Percentiles rank a stretch among this genome's conserved stretches.
These are phyloP conservation scores for Lodderomyces beijingensis DNA, from an alignment of 1,139 yeast genomes.

Conservation along the genomic window DNA sequence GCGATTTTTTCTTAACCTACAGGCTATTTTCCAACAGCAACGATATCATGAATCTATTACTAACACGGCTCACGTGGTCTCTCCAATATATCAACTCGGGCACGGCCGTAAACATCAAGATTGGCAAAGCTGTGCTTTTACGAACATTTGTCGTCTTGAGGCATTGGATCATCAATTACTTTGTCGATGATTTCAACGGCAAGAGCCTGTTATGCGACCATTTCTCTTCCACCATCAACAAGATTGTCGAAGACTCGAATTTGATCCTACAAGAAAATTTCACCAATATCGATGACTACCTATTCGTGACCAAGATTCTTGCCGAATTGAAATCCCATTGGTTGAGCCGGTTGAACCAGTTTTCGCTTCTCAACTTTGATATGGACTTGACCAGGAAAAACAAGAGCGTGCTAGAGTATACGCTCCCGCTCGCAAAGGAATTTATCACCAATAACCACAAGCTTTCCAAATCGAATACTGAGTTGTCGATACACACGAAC, in stretches of 20 bases:
- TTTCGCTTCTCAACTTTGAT: slow-evolving; percentile 28
- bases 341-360: slow-evolving; percentile 31
- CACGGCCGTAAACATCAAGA: slow-evolving; percentile 31
- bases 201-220: slow-evolving; percentile 42
- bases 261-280: slow-evolving; percentile 15
- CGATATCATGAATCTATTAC: slow-evolving; percentile 55
- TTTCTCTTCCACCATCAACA: slow-evolving; percentile 49
- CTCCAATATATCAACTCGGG: slow-evolving; percentile 41
- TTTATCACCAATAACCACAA: slow-evolving; percentile 15
- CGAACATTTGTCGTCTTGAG: slow-evolving; percentile 84
- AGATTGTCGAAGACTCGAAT: slow-evolving; percentile 31
- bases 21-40: slow-evolving; percentile 61
- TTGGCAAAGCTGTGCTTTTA: slow-evolving; percentile 69
- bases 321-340: slow-evolving; percentile 45
- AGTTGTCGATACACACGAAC: slow-evolving; percentile 41
- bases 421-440: slow-evolving; percentile 28
- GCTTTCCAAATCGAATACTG: slow-evolving; percentile 33
- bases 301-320: slow-evolving; percentile 38
- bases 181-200: slow-evolving; percentile 61
- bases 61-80: slow-evolving; percentile 73
- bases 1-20: slow-evolving; percentile 84
- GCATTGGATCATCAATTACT: slow-evolving; percentile 84
- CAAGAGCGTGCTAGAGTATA: slow-evolving; percentile 19
- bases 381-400: slow-evolving; percentile 16
- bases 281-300: slow-evolving; percentile 6